Conservation (phyloP, 2,329 filamentous ascomycete species). For the Venturia pyrina region DNA sequence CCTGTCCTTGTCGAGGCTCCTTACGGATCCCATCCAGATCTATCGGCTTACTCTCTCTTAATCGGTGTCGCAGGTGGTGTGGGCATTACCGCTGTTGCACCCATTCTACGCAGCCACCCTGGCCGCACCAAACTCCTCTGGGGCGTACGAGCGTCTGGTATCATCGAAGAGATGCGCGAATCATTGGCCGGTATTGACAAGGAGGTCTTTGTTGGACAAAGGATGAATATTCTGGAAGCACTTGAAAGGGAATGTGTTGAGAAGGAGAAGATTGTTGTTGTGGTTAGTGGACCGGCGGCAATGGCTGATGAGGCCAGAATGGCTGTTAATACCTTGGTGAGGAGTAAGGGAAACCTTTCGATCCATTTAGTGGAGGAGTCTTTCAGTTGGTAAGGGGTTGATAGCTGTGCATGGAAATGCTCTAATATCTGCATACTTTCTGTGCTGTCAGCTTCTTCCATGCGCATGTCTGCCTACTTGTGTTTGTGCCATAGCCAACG, state of each 20-base stretch:
- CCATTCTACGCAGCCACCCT: conserved; percentile 24
- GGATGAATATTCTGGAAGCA: conserved; percentile 25
- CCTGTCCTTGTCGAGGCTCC: conserved; percentile 33
- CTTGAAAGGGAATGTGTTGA: conserved; percentile 24
- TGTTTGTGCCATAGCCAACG: no score
- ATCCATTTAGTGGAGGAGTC: conserved; percentile 6
- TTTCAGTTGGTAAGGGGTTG: conserved; percentile 6
- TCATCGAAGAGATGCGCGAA: conserved; percentile 24
- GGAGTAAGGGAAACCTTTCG: not conserved
- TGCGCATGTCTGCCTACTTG: no score
- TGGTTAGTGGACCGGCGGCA: conserved; percentile 32
- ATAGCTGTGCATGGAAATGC: no score
- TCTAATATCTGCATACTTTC: no score
- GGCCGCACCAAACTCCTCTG: conserved; percentile 31
- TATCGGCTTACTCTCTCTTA: conserved; percentile 18
- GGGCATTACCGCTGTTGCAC: conserved; percentile 36
- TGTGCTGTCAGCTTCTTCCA: no score
- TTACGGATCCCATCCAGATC: conserved; percentile 26
- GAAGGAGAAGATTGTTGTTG: conserved; percentile 29
- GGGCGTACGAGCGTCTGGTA: conserved; percentile 24
- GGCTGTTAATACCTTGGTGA: conserved; percentile 18
- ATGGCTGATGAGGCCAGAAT: conserved; percentile 33
- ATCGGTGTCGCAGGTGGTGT: conserved; percentile 34
- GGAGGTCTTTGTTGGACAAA: conserved; percentile 26
- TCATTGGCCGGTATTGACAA: conserved; percentile 24